Base-by-base conservation (phyloP, 257 asterid species). In the Nyctanthes arbortristis region DNA sequence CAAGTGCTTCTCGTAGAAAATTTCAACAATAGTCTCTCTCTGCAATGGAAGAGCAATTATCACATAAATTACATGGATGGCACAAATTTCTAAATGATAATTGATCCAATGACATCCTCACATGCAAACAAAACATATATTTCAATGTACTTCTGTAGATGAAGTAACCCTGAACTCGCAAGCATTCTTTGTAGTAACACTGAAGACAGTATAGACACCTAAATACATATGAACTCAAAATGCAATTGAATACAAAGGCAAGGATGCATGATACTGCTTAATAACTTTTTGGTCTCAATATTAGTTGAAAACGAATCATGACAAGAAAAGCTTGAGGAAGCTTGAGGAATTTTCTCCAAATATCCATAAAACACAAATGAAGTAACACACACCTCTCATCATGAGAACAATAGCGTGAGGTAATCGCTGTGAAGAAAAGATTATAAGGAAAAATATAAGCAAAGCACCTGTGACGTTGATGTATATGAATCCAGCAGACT, bases 1-100 rank as follows among this genome's bases (percentile, higher is more conserved):
- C 81, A 91, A 72, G 84, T 94, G 96, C 82, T 85, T 91, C 84
- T 94, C 98, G 33, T 88, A 89, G 92, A 94, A 94, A 67, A 88
- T 75, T 66, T 91, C 98, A 81, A 91, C 85, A 25, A 88, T 76
- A 54, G 78, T 78, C 71, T 92, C 99, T 68, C 79, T 89, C 99
- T 94, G 97, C 86, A 86, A 72, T 60, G 82, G 76, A 81, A 75
- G 65, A 62, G n/a, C 55, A n/a, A 5, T 16, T 45, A 45, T n/a
- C 9, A 43, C 54, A 43, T 43, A 43, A 43, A 43, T 22, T 4
- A 52, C 28, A 22, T 20, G 59, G 13, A 22, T 1, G 0, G 59
- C 59, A 52, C 3, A 52, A 20, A 47, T 47, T 52, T 52, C 13
- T 52, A 20, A 52, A 3, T 52, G 59, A 52, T 52, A 52, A 52